Evolutionary conservation across 2,329 filamentous ascomycete species (phyloP).

Genomic region (Xylariaceae sp.): DNA sequence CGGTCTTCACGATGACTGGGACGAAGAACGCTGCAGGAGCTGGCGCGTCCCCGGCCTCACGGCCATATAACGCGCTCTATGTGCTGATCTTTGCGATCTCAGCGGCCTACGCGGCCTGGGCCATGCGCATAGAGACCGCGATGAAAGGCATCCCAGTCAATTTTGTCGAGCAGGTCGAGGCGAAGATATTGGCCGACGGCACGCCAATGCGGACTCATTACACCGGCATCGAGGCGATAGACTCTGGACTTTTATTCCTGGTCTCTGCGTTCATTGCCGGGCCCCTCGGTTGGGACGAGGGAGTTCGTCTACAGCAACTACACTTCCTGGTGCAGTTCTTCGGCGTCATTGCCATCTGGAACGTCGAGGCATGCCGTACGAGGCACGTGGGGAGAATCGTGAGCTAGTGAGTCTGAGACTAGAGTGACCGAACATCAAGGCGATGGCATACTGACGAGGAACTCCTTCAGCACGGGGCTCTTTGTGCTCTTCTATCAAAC

Average conservation of each 20-base stretch:
- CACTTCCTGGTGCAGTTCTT: conserved; percentile 29
- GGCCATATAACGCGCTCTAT: conserved; percentile 21
- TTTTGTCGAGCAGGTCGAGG: conserved; percentile 21
- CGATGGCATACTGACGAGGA: conserved; percentile 3
- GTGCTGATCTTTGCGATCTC: conserved; percentile 15
- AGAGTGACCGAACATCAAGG: not conserved
- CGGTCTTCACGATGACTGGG: conserved; percentile 10
- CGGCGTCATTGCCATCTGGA: conserved; percentile 25
- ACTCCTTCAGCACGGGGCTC: conserved; percentile 18
- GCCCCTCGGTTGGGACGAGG: conserved; percentile 24
- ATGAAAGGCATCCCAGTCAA: conserved; percentile 21
- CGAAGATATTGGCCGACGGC: conserved; percentile 20
- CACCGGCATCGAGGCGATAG: conserved; percentile 24
- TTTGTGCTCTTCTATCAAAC: conserved; percentile 28
- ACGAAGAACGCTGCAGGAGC: conserved; percentile 6
- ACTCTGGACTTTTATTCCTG: conserved; percentile 17
- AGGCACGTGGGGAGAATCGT: conserved; percentile 23
- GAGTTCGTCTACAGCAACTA: conserved; percentile 26
- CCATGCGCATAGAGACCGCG: conserved; percentile 25
- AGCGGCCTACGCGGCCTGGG: conserved; percentile 16
- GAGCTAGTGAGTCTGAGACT: conserved; percentile 24
- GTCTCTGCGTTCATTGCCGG: conserved; percentile 27
- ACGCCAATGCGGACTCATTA: conserved; percentile 22
- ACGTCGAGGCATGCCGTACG: conserved; percentile 24
- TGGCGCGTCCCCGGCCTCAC: conserved; percentile 15